Conservation (phyloP, 495 filamentous ascomycete genomes). For the Lepraria neglecta region DNA sequence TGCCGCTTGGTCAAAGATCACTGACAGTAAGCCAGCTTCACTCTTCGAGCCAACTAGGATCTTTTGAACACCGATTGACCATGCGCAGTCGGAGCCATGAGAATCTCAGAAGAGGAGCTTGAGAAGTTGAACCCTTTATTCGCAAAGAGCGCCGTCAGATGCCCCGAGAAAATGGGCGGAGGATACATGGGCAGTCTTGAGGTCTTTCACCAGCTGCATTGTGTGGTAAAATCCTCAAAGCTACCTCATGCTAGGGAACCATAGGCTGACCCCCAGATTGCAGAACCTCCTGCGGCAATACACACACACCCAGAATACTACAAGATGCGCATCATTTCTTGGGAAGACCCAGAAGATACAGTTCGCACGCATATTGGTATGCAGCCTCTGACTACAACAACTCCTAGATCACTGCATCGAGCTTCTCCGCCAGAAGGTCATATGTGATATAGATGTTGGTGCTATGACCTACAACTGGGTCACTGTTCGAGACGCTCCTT, state of each 20-base stretch:
- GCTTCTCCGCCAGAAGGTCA: background rate
- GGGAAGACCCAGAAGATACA: background rate
- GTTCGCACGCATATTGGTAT: slow-evolving; percentile 1
- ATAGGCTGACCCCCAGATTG: background rate
- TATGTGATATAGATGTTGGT: slow-evolving; percentile 12
- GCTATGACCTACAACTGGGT: slow-evolving; percentile 13
- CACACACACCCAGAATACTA: slow-evolving; percentile 10
- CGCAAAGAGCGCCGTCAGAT: background rate
- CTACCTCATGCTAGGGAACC: background rate
- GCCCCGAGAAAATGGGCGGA: slow-evolving; percentile 19
- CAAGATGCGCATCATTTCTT: background rate
- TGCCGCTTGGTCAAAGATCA: too few relatives aligned
- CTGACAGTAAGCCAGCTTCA: too few relatives aligned
- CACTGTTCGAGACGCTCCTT: slow-evolving; percentile 3
- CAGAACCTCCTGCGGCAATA: slow-evolving; percentile 1
- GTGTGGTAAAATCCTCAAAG: slow-evolving; percentile 16
- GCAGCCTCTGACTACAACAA: background rate
- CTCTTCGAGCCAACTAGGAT: too few relatives aligned
- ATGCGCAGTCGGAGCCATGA: too few relatives aligned
- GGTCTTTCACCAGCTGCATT: slow-evolving; percentile 28
- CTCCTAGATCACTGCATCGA: background rate
- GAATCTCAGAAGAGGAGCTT: too few relatives aligned
- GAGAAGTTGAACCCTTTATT: too few relatives aligned
- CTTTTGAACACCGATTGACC: too few relatives aligned
- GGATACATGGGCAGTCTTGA: slow-evolving; percentile 26